Evolutionary conservation across 768 basidiomycete species (phyloP), one percentile per base, ranked within the genome.

Genomic region (Lactarius hatsudake): DNA sequence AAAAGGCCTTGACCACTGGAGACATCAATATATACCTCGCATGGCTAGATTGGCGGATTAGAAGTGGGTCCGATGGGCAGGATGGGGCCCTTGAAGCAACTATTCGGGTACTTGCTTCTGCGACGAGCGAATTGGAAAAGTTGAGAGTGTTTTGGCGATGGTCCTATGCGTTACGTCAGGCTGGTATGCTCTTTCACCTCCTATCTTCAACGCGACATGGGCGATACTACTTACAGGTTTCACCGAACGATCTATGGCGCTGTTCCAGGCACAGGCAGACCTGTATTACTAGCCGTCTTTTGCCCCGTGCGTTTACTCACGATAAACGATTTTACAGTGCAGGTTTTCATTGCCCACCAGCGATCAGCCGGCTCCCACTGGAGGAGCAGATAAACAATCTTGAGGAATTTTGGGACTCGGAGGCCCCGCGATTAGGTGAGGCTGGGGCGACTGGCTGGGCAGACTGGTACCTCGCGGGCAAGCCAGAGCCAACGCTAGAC

Each of bases 401-500:
- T 5, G 91, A 93, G 77, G 85, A 86, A 61, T 94, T 90, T 73
- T 94, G 93, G 93, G 93, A 94, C 60, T 85, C 88, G 5, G 93
- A 93, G 75, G 78, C 77, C 12, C 86, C 87, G n/a, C 87, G 92
- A n/a, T 74, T 87, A 10, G 90, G 91, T 34, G 93, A 94, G 73
- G 73, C 76, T 0, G 78, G 79, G 62, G 84, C 91, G 10, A 79
- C 75, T 64, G 91, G 93, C 30, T 94, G 92, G 91, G 80, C 81
- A 17, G 67, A 77, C 40, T 93, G 90, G 90, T 76, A 82, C 48
- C 73, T 78, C 13, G 77, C 80, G 26, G 80, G 81, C 28, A 80
- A 78, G 57, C 76, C 81, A 38, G 79, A 81, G 32, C 57, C 67
- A 45, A 43, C 15, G 32, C 43, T 40, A 10, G 48, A 20, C 64